Base-by-base conservation (phyloP, 2,329 filamentous ascomycete species). In the Fonsecaea nubica region DNA sequence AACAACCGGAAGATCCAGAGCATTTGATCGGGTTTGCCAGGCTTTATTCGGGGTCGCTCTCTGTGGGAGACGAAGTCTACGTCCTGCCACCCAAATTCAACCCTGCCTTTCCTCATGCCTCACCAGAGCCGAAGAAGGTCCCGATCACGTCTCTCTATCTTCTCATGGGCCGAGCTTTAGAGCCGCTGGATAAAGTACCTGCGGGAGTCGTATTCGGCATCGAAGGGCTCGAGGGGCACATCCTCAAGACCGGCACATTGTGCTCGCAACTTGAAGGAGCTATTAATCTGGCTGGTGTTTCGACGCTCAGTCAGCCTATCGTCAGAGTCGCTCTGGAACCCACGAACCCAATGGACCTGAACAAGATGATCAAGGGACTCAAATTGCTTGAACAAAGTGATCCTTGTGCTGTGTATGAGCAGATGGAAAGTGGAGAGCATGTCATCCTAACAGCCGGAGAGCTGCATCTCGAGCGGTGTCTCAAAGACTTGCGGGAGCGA, bases 121-220 rank as follows among this genome's bases (percentile, higher is more conserved):
- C 84, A 15, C 92, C 93, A 0, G 86, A 89, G 69, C 93, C 93
- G 0, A 86, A 91, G 71, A 93, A 93, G 75, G 89, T 96, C 42
- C 94, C 88, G 0, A 89, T 99, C 58, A 93, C 89, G 15, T 92
- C 92, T 1, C 83, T 99, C 2, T 99, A 99, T 78, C 89, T 99
- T 76, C 87, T 99, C 62, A 99, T 99, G 95, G 95, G 95, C 35
- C 87, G 94, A 65, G 90, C 90, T 65, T 82, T 99, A 4, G 94
- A 98, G 75, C 86, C 90, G 1, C 85, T 99, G 0, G 86, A 87
- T 15, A 90, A 90, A 0, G 94, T 98, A 0, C 94, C 94, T 5
- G 94, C 95, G 0, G 95, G 95, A 52, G 93, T 96, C 7, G 91
- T 99, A 4, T 98, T 99, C 75, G 95, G 95, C 30, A 95, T 99